phyloP scores from a whole-genome alignment of 345 rosid species.

The Limnanthes douglasii region DNA sequence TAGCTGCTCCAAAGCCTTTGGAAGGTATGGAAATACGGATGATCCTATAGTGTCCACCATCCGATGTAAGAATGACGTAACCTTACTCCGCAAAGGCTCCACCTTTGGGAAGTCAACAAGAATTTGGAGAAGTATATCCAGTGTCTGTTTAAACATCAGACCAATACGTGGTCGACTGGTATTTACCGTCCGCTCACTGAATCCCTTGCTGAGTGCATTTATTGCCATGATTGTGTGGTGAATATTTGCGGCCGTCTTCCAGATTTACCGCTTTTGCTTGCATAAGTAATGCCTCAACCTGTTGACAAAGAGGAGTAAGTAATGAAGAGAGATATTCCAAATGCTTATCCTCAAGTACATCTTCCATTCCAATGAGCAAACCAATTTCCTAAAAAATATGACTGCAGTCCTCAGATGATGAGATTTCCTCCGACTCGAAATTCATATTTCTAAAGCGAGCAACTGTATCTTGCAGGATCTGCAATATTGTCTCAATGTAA shows the following conservation, averaged over 20 bases:
- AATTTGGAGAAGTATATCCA: slow-evolving; percentile 76
- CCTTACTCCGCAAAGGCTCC: slow-evolving; percentile 67
- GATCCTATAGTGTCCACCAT: slow-evolving; percentile 94
- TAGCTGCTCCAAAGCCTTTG: slow-evolving; percentile 80
- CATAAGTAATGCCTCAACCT: slow-evolving; percentile 56
- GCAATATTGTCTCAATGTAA: slow-evolving; percentile 69
- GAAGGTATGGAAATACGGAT: slow-evolving; percentile 87
- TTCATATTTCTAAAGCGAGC: slow-evolving; percentile 42
- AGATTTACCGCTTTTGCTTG: slow-evolving; percentile 30
- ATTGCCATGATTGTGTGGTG: slow-evolving; percentile 79
- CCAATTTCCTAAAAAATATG: slow-evolving; percentile 97
- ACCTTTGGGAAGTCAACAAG: slow-evolving; percentile 72
- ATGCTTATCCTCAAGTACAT: slow-evolving; percentile 72
- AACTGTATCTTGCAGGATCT: slow-evolving; percentile 75
- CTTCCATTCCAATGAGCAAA: slow-evolving; percentile 80
- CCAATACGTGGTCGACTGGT: slow-evolving; percentile 82
- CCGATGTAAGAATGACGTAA: slow-evolving; percentile 86
- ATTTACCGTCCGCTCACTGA: slow-evolving; percentile 81
- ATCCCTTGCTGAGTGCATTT: slow-evolving; percentile 98
- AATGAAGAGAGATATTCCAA: slow-evolving; percentile 77
- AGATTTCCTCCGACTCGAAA: slow-evolving; percentile 24
- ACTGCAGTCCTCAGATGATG: slow-evolving; percentile 74
- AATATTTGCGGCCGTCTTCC: slow-evolving; percentile 40
- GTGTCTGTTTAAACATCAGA: slow-evolving; percentile 88
- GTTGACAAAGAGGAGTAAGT: slow-evolving; percentile 78